A percentile compares a stretch with the other conserved stretches of the same genome.
Conservation (phyloP, 257 asterid species). For the Nicotiana sylvestris region DNA sequence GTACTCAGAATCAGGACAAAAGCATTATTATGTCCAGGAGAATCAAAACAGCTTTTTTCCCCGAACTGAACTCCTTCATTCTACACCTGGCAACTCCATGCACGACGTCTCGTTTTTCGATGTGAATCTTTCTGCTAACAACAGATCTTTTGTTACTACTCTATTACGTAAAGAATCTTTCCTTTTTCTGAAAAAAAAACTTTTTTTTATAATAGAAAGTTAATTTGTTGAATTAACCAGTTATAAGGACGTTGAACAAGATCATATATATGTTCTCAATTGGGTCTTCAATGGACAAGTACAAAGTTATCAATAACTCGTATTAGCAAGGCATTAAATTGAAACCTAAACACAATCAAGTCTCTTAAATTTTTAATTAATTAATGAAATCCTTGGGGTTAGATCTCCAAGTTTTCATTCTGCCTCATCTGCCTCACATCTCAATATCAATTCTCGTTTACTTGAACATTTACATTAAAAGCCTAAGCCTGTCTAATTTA, state of each 20-base stretch:
- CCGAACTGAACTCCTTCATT: background rate
- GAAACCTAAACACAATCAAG: background rate
- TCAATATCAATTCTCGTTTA: no score
- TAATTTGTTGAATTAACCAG: background rate
- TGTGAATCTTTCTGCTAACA: background rate
- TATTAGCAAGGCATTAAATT: background rate
- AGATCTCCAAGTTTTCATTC: background rate
- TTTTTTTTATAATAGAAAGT: background rate
- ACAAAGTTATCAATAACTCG: background rate
- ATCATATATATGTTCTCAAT: background rate
- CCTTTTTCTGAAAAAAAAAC: background rate
- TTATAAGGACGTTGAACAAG: background rate
- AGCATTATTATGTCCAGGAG: background rate
- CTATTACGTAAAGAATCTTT: background rate
- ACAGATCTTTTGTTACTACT: background rate
- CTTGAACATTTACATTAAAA: background rate
- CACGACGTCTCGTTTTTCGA: background rate
- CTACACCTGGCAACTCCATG: constrained; percentile 1
- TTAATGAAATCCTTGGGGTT: background rate
- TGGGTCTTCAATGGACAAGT: background rate
- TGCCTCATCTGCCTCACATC: background rate
- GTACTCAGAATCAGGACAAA: background rate
- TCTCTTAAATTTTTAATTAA: background rate
- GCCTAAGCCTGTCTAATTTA: background rate
- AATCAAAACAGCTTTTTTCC: background rate